Evolutionary conservation across 2,329 filamentous ascomycete genomes (phyloP).

Genomic region (Aspergillus pseudoterreus): DNA sequence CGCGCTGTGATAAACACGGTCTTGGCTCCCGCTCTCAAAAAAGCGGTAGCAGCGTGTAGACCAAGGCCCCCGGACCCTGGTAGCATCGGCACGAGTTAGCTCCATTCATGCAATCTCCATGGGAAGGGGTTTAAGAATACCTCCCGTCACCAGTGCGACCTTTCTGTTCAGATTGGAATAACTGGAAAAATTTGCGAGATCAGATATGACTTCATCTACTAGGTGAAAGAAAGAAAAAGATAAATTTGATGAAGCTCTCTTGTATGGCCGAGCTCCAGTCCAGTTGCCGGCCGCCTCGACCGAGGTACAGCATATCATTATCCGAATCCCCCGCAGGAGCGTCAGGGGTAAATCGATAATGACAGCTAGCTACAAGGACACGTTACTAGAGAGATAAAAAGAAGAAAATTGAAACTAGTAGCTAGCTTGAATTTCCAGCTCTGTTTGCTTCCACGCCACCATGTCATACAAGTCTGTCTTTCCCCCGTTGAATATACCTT

Average conservation of each 20-base stretch:
- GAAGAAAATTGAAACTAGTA: neutral
- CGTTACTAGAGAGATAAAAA: neutral
- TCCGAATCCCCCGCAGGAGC: constrained; percentile 1
- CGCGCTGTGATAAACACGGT: constrained; percentile 11
- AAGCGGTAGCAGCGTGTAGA: constrained; percentile 7
- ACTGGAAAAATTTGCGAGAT: constrained; percentile 3
- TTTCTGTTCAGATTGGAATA: constrained; percentile 10
- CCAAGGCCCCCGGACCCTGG: constrained; percentile 10
- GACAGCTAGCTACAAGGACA: neutral
- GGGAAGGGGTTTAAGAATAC: neutral
- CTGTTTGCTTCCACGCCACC: neutral
- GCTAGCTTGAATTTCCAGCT: too few relatives aligned
- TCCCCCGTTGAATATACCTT: constrained; percentile 3
- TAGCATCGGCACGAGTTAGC: neutral
- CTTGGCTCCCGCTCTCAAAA: constrained; percentile 8
- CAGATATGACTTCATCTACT: constrained; percentile 2
- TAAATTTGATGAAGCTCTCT: neutral
- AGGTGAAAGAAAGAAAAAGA: neutral
- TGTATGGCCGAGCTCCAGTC: neutral
- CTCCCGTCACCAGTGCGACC: constrained; percentile 10
- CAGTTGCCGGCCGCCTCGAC: neutral
- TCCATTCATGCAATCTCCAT: neutral
- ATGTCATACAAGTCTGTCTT: constrained; percentile 5
- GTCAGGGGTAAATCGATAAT: neutral
- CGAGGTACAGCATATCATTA: neutral